Percentiles rank a stretch among this genome's conserved stretches.
These are phyloP conservation scores for Salix arbutifolia DNA, from an alignment of 345 rosid genomes.

Conservation along the genomic window DNA sequence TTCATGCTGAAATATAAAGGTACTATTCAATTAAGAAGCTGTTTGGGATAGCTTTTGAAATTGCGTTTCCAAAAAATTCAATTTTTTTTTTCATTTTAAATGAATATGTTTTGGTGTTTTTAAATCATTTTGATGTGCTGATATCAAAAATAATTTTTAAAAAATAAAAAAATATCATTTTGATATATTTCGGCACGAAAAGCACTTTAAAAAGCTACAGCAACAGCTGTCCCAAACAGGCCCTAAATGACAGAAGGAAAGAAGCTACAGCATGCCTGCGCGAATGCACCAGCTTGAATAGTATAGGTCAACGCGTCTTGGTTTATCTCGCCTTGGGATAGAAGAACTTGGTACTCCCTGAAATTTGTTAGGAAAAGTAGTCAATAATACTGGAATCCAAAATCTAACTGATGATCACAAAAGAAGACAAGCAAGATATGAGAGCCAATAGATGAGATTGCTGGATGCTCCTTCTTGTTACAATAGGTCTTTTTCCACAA, in stretches of 20 bases:
- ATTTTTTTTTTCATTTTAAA: too few species aligned
- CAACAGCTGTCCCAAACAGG: too few species aligned
- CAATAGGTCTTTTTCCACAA: background rate
- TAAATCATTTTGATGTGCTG: too few species aligned
- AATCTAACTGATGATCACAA: background rate
- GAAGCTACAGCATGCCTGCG: constrained; percentile 42
- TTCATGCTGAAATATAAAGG: background rate
- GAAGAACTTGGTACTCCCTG: constrained; percentile 62
- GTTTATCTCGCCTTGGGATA: constrained; percentile 49
- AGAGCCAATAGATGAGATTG: background rate
- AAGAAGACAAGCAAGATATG: background rate
- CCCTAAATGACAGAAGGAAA: background rate
- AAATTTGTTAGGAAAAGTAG: constrained; percentile 8
- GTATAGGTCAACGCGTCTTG: constrained; percentile 63
- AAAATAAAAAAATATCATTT: too few species aligned
- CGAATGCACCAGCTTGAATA: constrained; percentile 83
- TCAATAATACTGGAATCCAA: constrained; percentile 7
- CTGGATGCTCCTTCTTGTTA: background rate
- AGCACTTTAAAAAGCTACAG: too few species aligned
- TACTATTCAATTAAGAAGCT: background rate
- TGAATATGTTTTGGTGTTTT: too few species aligned
- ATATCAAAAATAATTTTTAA: too few species aligned
- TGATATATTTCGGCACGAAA: too few species aligned
- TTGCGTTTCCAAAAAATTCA: too few species aligned
- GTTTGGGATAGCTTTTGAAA: too few species aligned